A percentile compares a stretch with the other conserved stretches of the same genome.
phyloP scores from a whole-genome alignment of 139 green algal genomes.

The Gonium pectorale region DNA sequence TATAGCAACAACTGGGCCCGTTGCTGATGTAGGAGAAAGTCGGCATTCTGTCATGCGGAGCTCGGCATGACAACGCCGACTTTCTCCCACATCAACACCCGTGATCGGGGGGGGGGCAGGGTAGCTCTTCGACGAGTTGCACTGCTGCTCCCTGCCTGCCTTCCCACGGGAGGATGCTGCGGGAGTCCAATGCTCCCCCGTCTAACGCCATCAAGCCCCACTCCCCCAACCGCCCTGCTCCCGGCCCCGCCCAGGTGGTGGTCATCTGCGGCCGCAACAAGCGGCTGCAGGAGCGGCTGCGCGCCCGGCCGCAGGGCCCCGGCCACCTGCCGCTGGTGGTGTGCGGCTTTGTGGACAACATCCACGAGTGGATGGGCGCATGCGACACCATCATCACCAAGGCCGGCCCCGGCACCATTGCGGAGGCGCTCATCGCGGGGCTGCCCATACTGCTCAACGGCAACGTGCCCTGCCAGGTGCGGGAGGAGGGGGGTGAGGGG shows the following conservation, averaged over 20 bases:
- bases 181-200: no score
- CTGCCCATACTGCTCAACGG: conserved; percentile 97
- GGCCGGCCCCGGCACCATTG: conserved; percentile 95
- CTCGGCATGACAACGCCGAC: no score
- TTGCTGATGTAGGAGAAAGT: no score
- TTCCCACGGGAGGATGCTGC: no score
- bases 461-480: conserved; percentile 96
- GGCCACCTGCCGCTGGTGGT: conserved; percentile 36
- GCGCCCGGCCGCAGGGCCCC: conserved; percentile 24
- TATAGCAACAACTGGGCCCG: no score
- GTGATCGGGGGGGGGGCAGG: no score
- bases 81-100: no score
- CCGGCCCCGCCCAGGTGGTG: conserved; percentile 67
- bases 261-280: conserved; percentile 96
- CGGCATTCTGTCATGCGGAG: no score
- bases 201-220: no score
- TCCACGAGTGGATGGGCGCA: conserved; percentile 93
- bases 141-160: no score
- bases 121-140: no score
- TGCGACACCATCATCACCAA: conserved; percentile 93
- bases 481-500: conserved; percentile 10
- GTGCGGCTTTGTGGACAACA: conserved; percentile 94
- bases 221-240: no score
- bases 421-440: conserved; percentile 94
- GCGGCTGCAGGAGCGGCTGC: conserved; percentile 78